Conservation (phyloP, 495 filamentous ascomycete species). For the Amphirosellinia nigrospora region DNA sequence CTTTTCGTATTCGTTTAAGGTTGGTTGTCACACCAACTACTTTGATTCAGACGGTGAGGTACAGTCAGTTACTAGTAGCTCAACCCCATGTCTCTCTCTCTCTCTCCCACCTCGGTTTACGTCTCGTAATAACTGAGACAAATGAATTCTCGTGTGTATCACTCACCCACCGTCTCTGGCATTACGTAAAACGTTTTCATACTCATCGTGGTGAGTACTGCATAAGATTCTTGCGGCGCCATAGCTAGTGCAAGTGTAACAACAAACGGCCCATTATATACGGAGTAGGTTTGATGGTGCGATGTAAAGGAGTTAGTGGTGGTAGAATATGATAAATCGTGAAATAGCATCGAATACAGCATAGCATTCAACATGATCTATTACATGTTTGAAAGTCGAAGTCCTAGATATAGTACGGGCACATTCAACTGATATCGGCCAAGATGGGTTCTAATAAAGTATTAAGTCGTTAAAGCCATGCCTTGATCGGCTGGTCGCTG, state of each 20-base stretch:
- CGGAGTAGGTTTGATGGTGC: not conserved
- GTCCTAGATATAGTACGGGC: not conserved
- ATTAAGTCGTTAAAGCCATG: constrained; percentile 6
- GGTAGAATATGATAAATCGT: not conserved
- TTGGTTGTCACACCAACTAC: not conserved
- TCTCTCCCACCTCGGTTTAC: no score
- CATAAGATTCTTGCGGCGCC: no score
- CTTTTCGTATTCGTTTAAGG: not conserved
- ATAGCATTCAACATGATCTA: no score
- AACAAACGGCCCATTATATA: not conserved
- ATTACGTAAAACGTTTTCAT: no score
- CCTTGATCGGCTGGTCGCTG: not conserved
- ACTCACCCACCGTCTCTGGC: no score
- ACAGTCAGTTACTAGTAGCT: no score
- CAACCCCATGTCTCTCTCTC: no score
- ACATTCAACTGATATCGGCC: not conserved
- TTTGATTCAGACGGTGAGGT: not conserved
- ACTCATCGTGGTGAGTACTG: no score
- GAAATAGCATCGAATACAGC: no score
- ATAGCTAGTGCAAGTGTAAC: not conserved
- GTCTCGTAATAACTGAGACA: not conserved
- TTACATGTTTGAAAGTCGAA: no score
- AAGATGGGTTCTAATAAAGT: not conserved
- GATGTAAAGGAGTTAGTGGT: not conserved
- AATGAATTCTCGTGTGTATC: no score